These are phyloP conservation scores for Lasiosphaeriaceae sp. DNA, from an alignment of 495 filamentous ascomycete species.

Conservation along the genomic window DNA sequence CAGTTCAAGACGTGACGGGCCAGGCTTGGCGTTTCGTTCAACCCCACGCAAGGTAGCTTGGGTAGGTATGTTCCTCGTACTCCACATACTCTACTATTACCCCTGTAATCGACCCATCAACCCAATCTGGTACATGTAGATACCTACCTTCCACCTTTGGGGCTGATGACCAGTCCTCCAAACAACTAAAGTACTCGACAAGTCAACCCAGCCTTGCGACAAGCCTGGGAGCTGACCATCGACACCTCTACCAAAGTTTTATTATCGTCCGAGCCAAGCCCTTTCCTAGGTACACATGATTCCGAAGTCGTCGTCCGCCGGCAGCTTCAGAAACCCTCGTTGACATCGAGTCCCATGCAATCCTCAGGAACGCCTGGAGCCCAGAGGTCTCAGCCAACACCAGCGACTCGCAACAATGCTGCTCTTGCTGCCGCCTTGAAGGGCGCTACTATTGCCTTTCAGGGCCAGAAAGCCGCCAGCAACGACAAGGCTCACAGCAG, in stretches of 20 bases:
- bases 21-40: no score
- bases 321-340: background rate
- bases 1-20: no score
- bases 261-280: background rate
- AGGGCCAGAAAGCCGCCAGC: constrained; percentile 19
- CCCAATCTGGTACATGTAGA: no score
- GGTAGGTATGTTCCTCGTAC: no score
- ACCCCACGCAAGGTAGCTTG: no score
- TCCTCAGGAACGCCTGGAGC: constrained; percentile 1
- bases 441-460: constrained; percentile 46
- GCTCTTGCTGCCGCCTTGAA: constrained; percentile 36
- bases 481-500: constrained; percentile 7
- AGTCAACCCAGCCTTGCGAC: no score
- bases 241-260: background rate
- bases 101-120: no score
- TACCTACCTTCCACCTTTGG: no score
- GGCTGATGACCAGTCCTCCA: no score
- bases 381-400: background rate
- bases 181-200: no score
- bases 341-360: background rate
- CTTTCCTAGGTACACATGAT: background rate
- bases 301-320: background rate
- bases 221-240: background rate
- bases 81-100: no score
- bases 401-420: constrained; percentile 6